Evolutionary conservation across 441 rosid species (phyloP), one percentile per base, ranked within the genome.

Genomic region (Omphalea diandra): DNA sequence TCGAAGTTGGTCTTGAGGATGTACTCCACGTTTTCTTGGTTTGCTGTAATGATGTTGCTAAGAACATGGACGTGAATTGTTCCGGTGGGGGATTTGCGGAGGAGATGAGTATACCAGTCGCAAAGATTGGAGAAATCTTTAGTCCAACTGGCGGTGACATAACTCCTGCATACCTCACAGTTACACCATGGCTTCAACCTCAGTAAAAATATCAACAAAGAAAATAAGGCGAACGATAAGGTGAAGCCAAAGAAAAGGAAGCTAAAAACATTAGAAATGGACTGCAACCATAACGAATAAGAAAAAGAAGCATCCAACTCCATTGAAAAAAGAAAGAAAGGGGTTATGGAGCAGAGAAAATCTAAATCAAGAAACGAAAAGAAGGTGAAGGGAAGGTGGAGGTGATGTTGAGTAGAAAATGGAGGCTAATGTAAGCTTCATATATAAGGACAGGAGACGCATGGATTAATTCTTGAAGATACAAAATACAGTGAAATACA

Each of bases 41-140:
- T 90, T 0, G 90, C 81, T 0, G 97, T 93, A 71, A 91, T 57
- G 56, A 75, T 76, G 68, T 79, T 87, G 81, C 76, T 70, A 0
- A 89, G 87, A 32, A 80, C 85, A 24, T 91, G 97, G 46, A 91
- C 20, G 61, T 86, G 87, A 61, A 89, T 80, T 1, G 97, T 87
- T 0, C 85, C 85, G 15, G 91, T 78, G 0, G 84, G 82, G 2
- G 93, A 85, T 52, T 78, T 75, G 1, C 71, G 69, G 47, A 91
- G 90, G 32, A 89, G 93, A 49, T 91, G 87, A 62, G 93, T 49
- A 72, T 79, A 86, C 90, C 91, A 91, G 24, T 91, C 95, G 20
- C 84, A 82, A 3, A 91, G 90, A 50, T 87, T 91, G 27, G 67
- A 50, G 68, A 91, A 89, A 5, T 87, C 82, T 38, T 74, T 69